Percentiles rank a stretch among this genome's conserved stretches.
Evolutionary conservation across 2,329 filamentous ascomycete species (phyloP).

Genomic region (Saccharata proteae): DNA sequence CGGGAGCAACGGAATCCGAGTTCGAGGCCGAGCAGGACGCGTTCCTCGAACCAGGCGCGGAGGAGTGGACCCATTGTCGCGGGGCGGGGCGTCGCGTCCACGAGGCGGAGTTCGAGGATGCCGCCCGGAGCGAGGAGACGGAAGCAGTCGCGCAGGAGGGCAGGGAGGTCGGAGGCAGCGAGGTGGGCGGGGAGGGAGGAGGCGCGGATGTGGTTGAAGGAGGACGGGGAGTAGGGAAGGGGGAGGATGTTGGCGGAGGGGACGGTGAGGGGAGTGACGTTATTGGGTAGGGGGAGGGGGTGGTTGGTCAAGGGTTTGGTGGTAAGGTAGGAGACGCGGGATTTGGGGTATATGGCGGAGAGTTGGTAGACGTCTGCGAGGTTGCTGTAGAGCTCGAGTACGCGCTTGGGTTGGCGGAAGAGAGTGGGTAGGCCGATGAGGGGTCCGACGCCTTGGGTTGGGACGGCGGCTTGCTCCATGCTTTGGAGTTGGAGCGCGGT

Average conservation of each 20-base stretch:
- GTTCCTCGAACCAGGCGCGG: slow-evolving; percentile 48
- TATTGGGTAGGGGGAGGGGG: slow-evolving; percentile 22
- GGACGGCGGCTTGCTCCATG: slow-evolving; percentile 15
- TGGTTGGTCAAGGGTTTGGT: slow-evolving; percentile 19
- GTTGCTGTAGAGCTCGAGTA: slow-evolving; percentile 26
- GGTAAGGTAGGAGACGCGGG: slow-evolving; percentile 25
- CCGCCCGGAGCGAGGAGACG: slow-evolving; percentile 44
- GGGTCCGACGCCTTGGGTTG: slow-evolving; percentile 12
- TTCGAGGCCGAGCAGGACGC: slow-evolving; percentile 49
- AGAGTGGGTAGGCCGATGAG: slow-evolving; percentile 11
- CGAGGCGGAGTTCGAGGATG: slow-evolving; percentile 45
- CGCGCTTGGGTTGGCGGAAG: slow-evolving; percentile 11
- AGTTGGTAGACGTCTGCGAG: slow-evolving; percentile 34
- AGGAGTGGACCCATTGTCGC: slow-evolving; percentile 46
- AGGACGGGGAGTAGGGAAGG: slow-evolving; percentile 33
- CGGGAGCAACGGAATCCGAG: slow-evolving; percentile 46
- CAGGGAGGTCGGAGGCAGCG: slow-evolving; percentile 43
- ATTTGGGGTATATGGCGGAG: slow-evolving; percentile 27
- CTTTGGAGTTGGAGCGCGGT: slow-evolving; percentile 37
- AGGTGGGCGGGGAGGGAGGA: slow-evolving; percentile 45
- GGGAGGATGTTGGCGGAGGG: slow-evolving; percentile 30
- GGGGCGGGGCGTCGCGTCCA: slow-evolving; percentile 49
- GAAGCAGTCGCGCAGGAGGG: slow-evolving; percentile 44
- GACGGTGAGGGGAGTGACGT: slow-evolving; percentile 19
- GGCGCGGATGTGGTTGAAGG: slow-evolving; percentile 26